These are phyloP conservation scores for Neurospora sp. DNA, from an alignment of 495 filamentous ascomycete genomes.

Conservation along the genomic window DNA sequence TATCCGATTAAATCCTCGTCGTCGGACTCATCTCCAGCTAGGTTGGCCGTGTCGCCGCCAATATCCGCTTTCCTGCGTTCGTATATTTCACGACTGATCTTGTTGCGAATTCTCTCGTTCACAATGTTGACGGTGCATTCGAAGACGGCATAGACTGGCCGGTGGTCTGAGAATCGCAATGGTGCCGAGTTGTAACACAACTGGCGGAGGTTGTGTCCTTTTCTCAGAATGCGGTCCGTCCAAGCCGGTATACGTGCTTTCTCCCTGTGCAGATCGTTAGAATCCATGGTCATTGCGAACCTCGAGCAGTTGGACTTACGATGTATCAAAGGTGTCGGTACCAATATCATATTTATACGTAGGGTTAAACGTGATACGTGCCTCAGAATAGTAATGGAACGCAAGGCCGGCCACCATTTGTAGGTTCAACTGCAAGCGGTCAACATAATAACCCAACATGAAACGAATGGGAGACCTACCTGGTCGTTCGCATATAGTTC, in stretches of 20 bases:
- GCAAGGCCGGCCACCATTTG: constrained; percentile 90
- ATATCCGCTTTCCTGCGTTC: constrained; percentile 52
- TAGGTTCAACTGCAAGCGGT: constrained; percentile 59
- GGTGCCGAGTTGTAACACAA: constrained; percentile 67
- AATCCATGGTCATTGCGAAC: too few species aligned
- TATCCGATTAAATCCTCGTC: constrained; percentile 68
- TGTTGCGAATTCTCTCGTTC: constrained; percentile 60
- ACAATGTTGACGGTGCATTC: constrained; percentile 70
- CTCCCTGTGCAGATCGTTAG: constrained; percentile 44
- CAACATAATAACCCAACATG: constrained; percentile 3
- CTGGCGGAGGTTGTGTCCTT: constrained; percentile 74
- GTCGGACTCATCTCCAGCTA: constrained; percentile 47
- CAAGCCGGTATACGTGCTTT: constrained; percentile 93
- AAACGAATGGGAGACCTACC: constrained; percentile 31
- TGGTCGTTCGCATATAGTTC: constrained; percentile 90
- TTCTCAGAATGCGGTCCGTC: constrained; percentile 88
- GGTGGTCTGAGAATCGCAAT: constrained; percentile 83
- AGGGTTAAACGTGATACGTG: constrained; percentile 71
- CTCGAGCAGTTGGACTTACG: constrained; percentile 43
- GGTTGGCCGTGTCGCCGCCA: constrained; percentile 32
- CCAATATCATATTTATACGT: constrained; percentile 95
- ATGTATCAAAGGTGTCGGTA: constrained; percentile 81
- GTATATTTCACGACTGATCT: constrained; percentile 63
- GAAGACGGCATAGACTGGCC: constrained; percentile 85
- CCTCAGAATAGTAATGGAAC: constrained; percentile 87